These are phyloP conservation scores for Clonostachys solani DNA, from an alignment of 2,329 filamentous ascomycete species.

Conservation along the genomic window DNA sequence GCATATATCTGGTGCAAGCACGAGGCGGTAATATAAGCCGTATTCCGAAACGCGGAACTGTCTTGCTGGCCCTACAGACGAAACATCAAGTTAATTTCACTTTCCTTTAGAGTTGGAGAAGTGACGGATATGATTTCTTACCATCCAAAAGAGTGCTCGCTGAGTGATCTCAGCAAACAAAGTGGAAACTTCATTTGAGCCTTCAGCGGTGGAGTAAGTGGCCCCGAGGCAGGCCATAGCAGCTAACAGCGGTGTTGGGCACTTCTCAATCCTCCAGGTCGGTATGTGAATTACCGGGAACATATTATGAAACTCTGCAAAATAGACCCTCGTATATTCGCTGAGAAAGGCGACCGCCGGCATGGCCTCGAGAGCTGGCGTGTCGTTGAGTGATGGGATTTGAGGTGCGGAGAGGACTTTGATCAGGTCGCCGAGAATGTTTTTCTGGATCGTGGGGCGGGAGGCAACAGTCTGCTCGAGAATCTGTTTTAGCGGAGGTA, in stretches of 20 bases:
- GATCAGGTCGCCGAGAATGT: not conserved
- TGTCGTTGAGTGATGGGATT: constrained; percentile 2
- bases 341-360: constrained; percentile 4
- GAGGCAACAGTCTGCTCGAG: not conserved
- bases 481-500: not conserved
- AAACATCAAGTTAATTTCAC: not conserved
- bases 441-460: not conserved
- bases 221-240: constrained; percentile 22
- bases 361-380: not conserved
- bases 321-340: constrained; percentile 8
- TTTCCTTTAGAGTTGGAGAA: not conserved
- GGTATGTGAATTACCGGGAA: constrained; percentile 20
- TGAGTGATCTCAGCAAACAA: constrained; percentile 16
- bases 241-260: constrained; percentile 15
- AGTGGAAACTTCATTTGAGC: constrained; percentile 8
- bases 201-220: constrained; percentile 9
- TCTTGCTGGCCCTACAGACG: not conserved
- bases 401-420: not conserved
- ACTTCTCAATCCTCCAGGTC: constrained; percentile 14
- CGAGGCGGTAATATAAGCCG: constrained; percentile 17
- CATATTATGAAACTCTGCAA: constrained; percentile 17
- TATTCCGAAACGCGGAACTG: constrained; percentile 7
- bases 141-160: constrained; percentile 19
- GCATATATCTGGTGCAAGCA: constrained; percentile 24
- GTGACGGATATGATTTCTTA: constrained; percentile 2